A percentile compares a stretch with the other conserved stretches of the same genome.
These are phyloP conservation scores for Fusarium sp. DNA, from an alignment of 2,329 filamentous ascomycete species.

Conservation along the genomic window DNA sequence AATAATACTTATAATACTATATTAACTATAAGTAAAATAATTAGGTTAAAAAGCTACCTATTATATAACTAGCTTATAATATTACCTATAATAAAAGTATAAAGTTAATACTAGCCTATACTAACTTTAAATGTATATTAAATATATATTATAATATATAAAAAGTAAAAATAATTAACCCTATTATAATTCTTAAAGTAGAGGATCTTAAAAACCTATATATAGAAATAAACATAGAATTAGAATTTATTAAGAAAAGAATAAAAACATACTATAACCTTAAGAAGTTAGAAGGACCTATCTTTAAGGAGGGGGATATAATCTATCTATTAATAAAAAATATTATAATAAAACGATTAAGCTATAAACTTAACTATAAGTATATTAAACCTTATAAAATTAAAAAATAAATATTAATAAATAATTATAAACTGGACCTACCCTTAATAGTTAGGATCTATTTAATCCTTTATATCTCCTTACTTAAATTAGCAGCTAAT, in stretches of 20 bases:
- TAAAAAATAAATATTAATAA: constrained; percentile 7
- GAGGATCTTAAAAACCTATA: background rate
- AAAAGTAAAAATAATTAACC: no score
- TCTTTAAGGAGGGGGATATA: constrained; percentile 18
- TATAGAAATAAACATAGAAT: background rate
- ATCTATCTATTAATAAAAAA: constrained; percentile 32
- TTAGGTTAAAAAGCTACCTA: no score
- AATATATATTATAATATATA: no score
- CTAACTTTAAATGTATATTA: background rate
- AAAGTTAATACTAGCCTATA: background rate
- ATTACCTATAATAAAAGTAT: background rate
- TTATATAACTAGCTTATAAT: constrained; percentile 1
- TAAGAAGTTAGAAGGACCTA: no score
- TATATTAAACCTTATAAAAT: constrained; percentile 33
- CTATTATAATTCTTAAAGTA: background rate
- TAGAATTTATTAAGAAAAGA: background rate
- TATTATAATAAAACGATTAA: constrained; percentile 27
- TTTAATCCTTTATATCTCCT: constrained; percentile 39
- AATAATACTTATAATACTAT: background rate
- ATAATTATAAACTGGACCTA: constrained; percentile 38
- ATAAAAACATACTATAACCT: background rate
- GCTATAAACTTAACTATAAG: constrained; percentile 38
- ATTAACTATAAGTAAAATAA: constrained; percentile 2
- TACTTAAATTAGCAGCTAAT: no score
- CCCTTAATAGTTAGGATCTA: constrained; percentile 19